phyloP scores from a whole-genome alignment of 148 eudicot genomes.

The Camellia granthamiana region DNA sequence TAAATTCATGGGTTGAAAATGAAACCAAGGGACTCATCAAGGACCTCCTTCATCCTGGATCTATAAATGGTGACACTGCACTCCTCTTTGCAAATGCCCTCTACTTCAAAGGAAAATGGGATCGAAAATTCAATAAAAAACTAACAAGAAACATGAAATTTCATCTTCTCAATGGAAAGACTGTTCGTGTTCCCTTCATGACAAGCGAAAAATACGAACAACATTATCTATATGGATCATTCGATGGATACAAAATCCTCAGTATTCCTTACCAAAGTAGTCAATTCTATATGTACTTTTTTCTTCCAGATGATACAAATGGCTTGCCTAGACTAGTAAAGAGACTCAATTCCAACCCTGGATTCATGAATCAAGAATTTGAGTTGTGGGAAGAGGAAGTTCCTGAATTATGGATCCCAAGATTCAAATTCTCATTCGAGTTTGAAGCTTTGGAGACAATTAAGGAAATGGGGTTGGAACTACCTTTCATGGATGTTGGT shows the following conservation, averaged over 20 bases:
- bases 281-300: conserved; percentile 19
- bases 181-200: conserved; percentile 13
- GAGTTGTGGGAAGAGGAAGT: conserved; percentile 1
- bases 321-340: conserved; percentile 14
- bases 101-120: conserved; percentile 21
- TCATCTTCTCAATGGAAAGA: conserved; percentile 18
- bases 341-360: conserved; percentile 12
- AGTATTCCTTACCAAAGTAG: conserved; percentile 1
- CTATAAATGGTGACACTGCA: conserved; percentile 3
- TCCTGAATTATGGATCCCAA: conserved; percentile 13
- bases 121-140: not conserved
- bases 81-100: conserved; percentile 22
- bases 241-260: conserved; percentile 13
- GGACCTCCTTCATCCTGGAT: conserved; percentile 13
- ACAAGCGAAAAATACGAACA: not conserved
- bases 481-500: no score
- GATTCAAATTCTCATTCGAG: not conserved
- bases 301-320: conserved; percentile 15
- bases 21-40: not conserved
- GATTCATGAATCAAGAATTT: conserved; percentile 16
- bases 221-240: not conserved
- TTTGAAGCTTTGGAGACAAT: conserved; percentile 11
- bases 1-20: not conserved
- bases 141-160: conserved; percentile 1
- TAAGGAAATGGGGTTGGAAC: conserved; percentile 4